Percentiles rank a stretch among this genome's conserved stretches.
Evolutionary conservation across 805 yeast genomes (phyloP).

Genomic region (Metschnikowia reukaufii): DNA sequence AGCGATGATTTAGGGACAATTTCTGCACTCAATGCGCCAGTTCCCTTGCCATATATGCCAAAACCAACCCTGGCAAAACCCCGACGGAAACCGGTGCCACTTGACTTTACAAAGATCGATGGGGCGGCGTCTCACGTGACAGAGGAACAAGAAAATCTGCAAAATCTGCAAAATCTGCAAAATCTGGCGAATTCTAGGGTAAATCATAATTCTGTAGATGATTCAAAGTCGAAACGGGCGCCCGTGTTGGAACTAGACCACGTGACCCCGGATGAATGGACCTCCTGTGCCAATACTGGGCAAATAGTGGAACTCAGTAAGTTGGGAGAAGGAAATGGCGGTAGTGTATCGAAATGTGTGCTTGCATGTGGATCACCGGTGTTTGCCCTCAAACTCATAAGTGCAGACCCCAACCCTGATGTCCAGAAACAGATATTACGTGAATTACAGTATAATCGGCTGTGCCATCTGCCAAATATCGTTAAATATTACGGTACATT

Average conservation of each 20-base stretch:
- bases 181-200: no score
- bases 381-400: conserved; percentile 80
- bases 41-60: conserved; percentile 16
- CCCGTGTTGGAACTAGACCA: conserved; percentile 39
- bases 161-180: neutral
- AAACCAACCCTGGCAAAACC: conserved; percentile 5
- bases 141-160: neutral
- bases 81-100: conserved; percentile 44
- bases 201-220: no score
- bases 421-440: conserved; percentile 87
- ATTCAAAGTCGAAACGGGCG: neutral
- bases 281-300: conserved; percentile 52
- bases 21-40: conserved; percentile 4
- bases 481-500: conserved; percentile 94
- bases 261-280: conserved; percentile 77
- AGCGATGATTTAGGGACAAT: no score
- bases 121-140: conserved; percentile 25
- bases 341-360: conserved; percentile 79
- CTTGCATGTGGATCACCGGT: conserved; percentile 57
- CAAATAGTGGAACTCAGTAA: conserved; percentile 67
- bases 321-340: conserved; percentile 95
- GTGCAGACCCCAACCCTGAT: conserved; percentile 78
- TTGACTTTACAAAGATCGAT: conserved; percentile 38
- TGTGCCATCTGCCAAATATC: conserved; percentile 79
- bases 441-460: conserved; percentile 83